phyloP scores from a whole-genome alignment of 768 basidiomycete genomes.

The Collybia mongolica region DNA sequence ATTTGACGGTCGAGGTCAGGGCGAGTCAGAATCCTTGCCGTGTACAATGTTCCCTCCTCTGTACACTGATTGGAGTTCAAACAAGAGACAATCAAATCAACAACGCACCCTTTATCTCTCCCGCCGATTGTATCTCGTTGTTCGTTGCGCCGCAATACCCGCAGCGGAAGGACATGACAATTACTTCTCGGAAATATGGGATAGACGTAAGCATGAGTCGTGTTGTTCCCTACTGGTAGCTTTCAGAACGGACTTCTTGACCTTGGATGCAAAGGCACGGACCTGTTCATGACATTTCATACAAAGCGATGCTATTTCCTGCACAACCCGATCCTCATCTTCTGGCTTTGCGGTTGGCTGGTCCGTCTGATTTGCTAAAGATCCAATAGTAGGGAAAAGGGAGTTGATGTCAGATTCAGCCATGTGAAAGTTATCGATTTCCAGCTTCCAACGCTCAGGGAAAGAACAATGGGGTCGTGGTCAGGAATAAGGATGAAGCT shows the following conservation, averaged over 20 bases:
- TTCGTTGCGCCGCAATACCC: constrained; percentile 88
- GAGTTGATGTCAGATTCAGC: not conserved
- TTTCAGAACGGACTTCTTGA: constrained; percentile 15
- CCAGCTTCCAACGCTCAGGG: too few relatives aligned
- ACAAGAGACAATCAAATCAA: not conserved
- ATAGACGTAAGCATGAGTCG: constrained; percentile 89
- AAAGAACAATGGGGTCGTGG: too few relatives aligned
- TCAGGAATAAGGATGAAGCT: too few relatives aligned
- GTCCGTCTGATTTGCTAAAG: constrained; percentile 48
- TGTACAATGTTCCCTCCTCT: constrained; percentile 88
- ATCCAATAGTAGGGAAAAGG: constrained; percentile 56
- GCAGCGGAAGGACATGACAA: constrained; percentile 96
- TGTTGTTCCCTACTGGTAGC: constrained; percentile 70
- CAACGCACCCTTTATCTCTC: constrained; percentile 73
- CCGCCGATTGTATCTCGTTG: constrained; percentile 94
- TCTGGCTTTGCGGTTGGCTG: constrained; percentile 25
- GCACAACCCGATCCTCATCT: constrained; percentile 64
- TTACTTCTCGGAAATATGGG: constrained; percentile 92
- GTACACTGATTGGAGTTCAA: not conserved
- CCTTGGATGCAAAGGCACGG: constrained; percentile 18
- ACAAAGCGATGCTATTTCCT: constrained; percentile 89
- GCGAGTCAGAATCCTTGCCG: constrained; percentile 69
- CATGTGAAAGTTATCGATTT: not conserved
- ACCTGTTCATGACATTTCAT: constrained; percentile 94
- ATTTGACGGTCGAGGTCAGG: constrained; percentile 90